Conservation (phyloP, 2,329 filamentous ascomycete species). For the Xylaria sp. region DNA sequence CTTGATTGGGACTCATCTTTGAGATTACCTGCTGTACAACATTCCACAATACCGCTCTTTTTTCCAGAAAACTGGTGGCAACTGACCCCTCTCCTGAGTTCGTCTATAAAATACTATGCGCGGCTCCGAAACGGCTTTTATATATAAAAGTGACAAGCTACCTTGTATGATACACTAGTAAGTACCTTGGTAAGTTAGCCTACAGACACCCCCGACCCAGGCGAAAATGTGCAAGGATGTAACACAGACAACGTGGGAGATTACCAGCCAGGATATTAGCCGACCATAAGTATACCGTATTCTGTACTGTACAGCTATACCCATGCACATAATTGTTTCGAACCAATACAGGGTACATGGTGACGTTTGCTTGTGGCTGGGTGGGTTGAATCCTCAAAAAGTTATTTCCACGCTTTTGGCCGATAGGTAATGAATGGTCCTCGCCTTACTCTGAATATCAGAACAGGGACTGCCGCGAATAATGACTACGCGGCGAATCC, state of each 20-base stretch:
- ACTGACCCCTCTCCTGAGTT: neutral
- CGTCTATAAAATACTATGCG: neutral
- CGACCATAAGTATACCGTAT: slow-evolving; percentile 5
- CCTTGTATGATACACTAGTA: too few relatives aligned
- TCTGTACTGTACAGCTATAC: slow-evolving; percentile 1
- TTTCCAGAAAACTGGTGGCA: neutral
- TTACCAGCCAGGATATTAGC: slow-evolving; percentile 5
- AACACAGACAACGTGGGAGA: slow-evolving; percentile 13
- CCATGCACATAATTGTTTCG: slow-evolving; percentile 7
- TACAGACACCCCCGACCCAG: neutral
- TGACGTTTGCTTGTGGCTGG: slow-evolving; percentile 19
- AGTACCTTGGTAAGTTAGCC: neutral
- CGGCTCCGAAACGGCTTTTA: neutral
- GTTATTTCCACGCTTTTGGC: slow-evolving; percentile 5
- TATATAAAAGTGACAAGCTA: slow-evolving; percentile 1
- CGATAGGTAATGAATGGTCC: neutral
- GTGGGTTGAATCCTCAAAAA: neutral
- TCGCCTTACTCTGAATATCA: neutral
- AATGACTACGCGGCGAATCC: slow-evolving; percentile 19
- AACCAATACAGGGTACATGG: neutral
- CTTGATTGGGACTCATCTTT: neutral
- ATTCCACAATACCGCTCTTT: neutral
- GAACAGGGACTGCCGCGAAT: slow-evolving; percentile 18
- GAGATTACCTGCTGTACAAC: neutral
- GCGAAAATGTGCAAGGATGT: neutral